phyloP scores from a whole-genome alignment of 2,329 filamentous ascomycete species.

The Chrysoporthe deuterocubensis region DNA sequence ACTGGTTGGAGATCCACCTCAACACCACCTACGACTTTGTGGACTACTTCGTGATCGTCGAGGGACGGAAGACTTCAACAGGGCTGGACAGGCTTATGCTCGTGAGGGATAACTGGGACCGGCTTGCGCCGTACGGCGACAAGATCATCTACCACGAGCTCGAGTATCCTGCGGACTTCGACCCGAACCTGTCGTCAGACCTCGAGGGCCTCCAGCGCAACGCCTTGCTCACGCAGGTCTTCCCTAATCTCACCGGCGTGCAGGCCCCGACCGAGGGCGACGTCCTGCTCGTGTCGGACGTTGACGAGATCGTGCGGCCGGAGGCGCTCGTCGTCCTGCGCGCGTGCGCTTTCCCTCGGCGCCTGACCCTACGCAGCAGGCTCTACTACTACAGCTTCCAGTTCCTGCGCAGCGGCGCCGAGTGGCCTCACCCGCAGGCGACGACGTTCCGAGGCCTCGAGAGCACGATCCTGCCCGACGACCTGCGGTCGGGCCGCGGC shows the following conservation, averaged over 20 bases:
- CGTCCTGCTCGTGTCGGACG: constrained; percentile 62
- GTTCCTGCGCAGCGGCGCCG: constrained; percentile 48
- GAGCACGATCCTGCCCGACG: constrained; percentile 55
- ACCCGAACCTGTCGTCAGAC: constrained; percentile 49
- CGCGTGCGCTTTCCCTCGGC: constrained; percentile 55
- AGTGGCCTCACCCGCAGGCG: constrained; percentile 65
- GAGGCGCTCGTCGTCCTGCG: constrained; percentile 52
- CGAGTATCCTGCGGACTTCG: constrained; percentile 47
- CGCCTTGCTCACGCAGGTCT: constrained; percentile 60
- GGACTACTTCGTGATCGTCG: constrained; percentile 69
- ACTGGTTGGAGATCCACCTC: constrained; percentile 68
- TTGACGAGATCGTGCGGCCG: constrained; percentile 63
- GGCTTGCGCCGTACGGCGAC: constrained; percentile 56
- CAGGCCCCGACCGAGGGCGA: constrained; percentile 52
- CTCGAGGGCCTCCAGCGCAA: constrained; percentile 59
- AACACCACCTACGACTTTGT: constrained; percentile 60
- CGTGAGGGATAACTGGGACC: constrained; percentile 55
- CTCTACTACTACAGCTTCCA: constrained; percentile 65
- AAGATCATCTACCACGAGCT: constrained; percentile 64
- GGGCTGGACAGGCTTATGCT: constrained; percentile 57
- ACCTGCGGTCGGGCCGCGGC: constrained; percentile 53
- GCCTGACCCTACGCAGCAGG: constrained; percentile 53
- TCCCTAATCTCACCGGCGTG: constrained; percentile 50
- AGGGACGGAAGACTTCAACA: constrained; percentile 63
- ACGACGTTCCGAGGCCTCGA: constrained; percentile 54